Evolutionary conservation across 306 rosid species (phyloP), one percentile per base, ranked within the genome.

Genomic region (Sicyos edulis): DNA sequence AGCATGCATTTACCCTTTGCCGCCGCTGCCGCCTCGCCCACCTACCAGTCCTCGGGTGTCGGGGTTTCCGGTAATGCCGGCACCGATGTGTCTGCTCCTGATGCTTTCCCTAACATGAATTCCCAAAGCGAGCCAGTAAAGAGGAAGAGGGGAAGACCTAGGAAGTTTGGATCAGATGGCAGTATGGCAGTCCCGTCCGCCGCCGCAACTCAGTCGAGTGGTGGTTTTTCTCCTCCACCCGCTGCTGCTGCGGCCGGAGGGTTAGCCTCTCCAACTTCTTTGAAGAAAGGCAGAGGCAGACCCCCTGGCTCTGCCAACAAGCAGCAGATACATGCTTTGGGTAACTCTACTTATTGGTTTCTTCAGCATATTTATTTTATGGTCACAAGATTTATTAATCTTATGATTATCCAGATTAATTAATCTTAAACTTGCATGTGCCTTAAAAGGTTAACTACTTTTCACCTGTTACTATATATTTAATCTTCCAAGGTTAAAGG

Each of bases 141-240:
- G 72, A 75, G 78, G 78, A 86, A 81, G 80, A 81, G 86, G 53
- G 90, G 90, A 16, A 83, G 90, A 29, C 90, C 90, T 12, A 79
- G 87, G 68, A 86, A 86, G 63, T 81, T 79, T 44, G 87, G 79
- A 0, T 78, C 84, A 8, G 87, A 85, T 64, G 83, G 82, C 6
- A n/a, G 70, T 70, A 72, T 80, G 83, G 53, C 78, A 4, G 4
- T 80, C 5, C 37, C 37, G 4, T 32, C 37, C 37, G 37, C 37
- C 37, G 37, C 37, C 37, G 5, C 37, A 32, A 32, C 37, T 32
- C 37, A 32, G 37, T 32, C 37, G 0, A 32, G 37, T 32, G 37
- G 37, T 1, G 37, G 37, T 32, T 32, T 32, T 32, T 32, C 37
- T 32, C 37, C 37, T 32, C 37, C 37, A 75, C 44, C 62, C 22